A percentile compares a stretch with the other conserved stretches of the same genome.
Conservation (phyloP, 2,329 filamentous ascomycete genomes). For the Trichophyton simii region DNA sequence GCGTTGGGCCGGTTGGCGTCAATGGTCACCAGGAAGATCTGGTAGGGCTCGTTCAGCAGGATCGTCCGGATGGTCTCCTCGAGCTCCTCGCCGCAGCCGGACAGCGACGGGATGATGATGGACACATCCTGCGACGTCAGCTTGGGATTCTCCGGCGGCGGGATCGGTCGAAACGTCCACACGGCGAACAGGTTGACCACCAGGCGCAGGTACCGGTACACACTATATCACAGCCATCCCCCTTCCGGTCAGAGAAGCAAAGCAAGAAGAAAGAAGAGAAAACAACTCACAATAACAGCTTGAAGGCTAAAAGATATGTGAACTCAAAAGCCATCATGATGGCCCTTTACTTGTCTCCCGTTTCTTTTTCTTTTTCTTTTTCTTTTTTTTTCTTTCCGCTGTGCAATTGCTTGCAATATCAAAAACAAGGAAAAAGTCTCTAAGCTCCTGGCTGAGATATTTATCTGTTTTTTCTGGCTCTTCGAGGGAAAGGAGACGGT, state of each 20-base stretch:
- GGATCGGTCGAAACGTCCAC: conserved; percentile 75
- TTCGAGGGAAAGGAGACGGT: not conserved
- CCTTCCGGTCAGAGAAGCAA: not conserved
- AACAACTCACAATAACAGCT: conserved; percentile 14
- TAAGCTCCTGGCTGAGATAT: not conserved
- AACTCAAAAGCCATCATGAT: conserved; percentile 13
- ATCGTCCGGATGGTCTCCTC: conserved; percentile 58
- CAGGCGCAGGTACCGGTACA: conserved; percentile 77
- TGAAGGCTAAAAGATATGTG: conserved; percentile 13
- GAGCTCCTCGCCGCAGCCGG: conserved; percentile 73
- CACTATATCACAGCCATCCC: conserved; percentile 37
- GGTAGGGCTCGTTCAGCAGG: conserved; percentile 44
- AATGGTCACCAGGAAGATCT: conserved; percentile 77
- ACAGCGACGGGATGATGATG: conserved; percentile 85
- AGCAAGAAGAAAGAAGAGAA: conserved; percentile 8
- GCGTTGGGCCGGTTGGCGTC: conserved; percentile 62
- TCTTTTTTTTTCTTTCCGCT: not conserved
- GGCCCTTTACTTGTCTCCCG: not conserved
- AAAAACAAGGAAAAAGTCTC: not conserved
- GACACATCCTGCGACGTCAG: conserved; percentile 77
- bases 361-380: not conserved
- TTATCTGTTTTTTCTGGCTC: not conserved
- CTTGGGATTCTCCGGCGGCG: conserved; percentile 66
- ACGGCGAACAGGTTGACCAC: conserved; percentile 76
- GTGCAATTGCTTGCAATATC: not conserved